Conservation (phyloP, 2,329 filamentous ascomycete genomes). For the Fonsecaea monophora region DNA sequence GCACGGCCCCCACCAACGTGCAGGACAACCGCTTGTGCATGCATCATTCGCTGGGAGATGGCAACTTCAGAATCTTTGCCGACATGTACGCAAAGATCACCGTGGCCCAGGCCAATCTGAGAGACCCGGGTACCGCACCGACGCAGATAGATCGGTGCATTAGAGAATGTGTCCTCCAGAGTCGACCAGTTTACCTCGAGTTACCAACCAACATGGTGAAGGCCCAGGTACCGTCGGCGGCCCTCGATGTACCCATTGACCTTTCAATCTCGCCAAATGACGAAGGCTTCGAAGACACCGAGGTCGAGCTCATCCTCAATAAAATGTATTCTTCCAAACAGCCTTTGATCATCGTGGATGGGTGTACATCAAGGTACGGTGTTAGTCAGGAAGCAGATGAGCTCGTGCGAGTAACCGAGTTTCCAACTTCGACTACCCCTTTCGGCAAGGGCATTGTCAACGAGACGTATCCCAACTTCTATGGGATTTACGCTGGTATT, state of each 20-base stretch:
- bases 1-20: conserved; percentile 41
- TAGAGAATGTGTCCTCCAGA: conserved; percentile 59
- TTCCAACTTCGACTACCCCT: conserved; percentile 57
- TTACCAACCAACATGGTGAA: conserved; percentile 51
- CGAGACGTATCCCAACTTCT: conserved; percentile 56
- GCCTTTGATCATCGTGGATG: conserved; percentile 62
- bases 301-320: conserved; percentile 44
- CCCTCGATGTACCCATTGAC: conserved; percentile 33
- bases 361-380: conserved; percentile 54
- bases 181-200: conserved; percentile 64
- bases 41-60: conserved; percentile 53
- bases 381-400: conserved; percentile 53
- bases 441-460: conserved; percentile 61
- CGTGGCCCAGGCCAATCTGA: conserved; percentile 57
- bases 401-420: conserved; percentile 53
- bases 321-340: conserved; percentile 55
- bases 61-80: conserved; percentile 59
- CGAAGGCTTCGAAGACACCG: conserved; percentile 39
- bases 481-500: conserved; percentile 57
- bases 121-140: conserved; percentile 54
- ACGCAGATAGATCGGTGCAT: conserved; percentile 61
- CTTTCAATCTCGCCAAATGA: conserved; percentile 35
- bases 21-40: conserved; percentile 37
- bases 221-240: conserved; percentile 29
- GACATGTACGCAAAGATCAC: conserved; percentile 60